Percentiles rank a stretch among this genome's conserved stretches.
phyloP scores from a whole-genome alignment of 2,329 filamentous ascomycete genomes.

The Anthostomella pinea region DNA sequence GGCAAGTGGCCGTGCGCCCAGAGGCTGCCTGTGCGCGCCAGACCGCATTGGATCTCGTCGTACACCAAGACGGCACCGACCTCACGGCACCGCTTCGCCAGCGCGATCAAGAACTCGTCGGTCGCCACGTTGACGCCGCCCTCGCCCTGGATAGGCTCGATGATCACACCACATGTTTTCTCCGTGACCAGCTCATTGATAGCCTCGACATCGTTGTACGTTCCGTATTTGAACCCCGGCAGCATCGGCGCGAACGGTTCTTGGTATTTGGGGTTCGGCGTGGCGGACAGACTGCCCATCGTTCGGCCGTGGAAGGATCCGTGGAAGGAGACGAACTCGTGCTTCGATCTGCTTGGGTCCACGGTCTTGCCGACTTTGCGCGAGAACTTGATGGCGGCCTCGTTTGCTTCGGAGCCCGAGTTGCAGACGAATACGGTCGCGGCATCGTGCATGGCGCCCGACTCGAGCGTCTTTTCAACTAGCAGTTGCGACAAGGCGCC shows the following conservation, averaged over 20 bases:
- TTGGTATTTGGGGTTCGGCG: slow-evolving; percentile 97
- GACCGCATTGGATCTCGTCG: slow-evolving; percentile 95
- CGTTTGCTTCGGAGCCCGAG: slow-evolving; percentile 94
- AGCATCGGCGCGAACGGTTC: slow-evolving; percentile 93
- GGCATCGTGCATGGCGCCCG: slow-evolving; percentile 79
- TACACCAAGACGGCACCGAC: slow-evolving; percentile 89
- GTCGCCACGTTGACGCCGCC: slow-evolving; percentile 85
- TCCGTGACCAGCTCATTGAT: slow-evolving; percentile 75
- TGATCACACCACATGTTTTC: slow-evolving; percentile 87
- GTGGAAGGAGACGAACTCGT: slow-evolving; percentile 86
- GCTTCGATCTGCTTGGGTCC: slow-evolving; percentile 69
- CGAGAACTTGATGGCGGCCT: slow-evolving; percentile 95
- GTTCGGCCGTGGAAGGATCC: slow-evolving; percentile 95
- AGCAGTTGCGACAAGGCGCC: slow-evolving; percentile 83
- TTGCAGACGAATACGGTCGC: slow-evolving; percentile 89
- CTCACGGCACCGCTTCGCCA: slow-evolving; percentile 80
- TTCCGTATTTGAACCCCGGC: slow-evolving; percentile 84
- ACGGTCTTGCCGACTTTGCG: slow-evolving; percentile 81
- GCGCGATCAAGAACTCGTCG: slow-evolving; percentile 76
- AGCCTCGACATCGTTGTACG: slow-evolving; percentile 74
- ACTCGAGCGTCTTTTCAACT: slow-evolving; percentile 74
- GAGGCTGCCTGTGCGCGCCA: slow-evolving; percentile 80
- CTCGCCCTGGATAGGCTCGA: slow-evolving; percentile 97
- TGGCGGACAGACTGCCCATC: slow-evolving; percentile 93
- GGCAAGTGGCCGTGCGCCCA: slow-evolving; percentile 82